phyloP scores from a whole-genome alignment of 305 asterid species.

The Galium porrigens region DNA sequence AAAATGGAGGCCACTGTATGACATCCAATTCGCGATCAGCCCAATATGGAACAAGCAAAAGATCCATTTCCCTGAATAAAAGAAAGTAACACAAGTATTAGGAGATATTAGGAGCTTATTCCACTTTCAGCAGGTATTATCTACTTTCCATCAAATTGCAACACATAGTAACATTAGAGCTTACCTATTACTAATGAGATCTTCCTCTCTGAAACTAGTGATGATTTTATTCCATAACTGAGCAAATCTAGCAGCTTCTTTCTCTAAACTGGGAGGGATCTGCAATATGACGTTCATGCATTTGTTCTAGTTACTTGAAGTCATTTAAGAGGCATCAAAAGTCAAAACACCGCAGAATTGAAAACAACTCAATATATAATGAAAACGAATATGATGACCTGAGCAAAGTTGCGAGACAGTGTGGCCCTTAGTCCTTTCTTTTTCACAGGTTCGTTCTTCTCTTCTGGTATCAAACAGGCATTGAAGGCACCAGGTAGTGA shows the following conservation, averaged over 20 bases:
- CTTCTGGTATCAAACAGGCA: constrained; percentile 78
- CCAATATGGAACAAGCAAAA: constrained; percentile 98
- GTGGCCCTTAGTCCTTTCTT: constrained; percentile 94
- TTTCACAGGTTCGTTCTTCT: constrained; percentile 53
- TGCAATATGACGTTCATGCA: constrained; percentile 23
- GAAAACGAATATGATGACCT: constrained; percentile 28
- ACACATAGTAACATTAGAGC: not conserved
- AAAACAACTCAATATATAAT: not conserved
- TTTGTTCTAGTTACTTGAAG: not conserved
- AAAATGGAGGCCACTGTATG: constrained; percentile 96
- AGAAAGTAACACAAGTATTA: constrained; percentile 17
- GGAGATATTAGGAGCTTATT: constrained; percentile 1
- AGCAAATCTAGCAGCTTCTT: constrained; percentile 94
- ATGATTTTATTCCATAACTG: constrained; percentile 96
- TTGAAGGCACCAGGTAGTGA: constrained; percentile 90
- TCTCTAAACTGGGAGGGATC: constrained; percentile 76
- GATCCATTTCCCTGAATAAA: constrained; percentile 78
- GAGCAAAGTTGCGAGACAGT: constrained; percentile 68
- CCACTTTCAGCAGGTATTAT: not conserved
- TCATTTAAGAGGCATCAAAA: not conserved
- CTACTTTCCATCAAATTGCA: not conserved
- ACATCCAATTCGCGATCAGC: constrained; percentile 91
- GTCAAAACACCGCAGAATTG: not conserved
- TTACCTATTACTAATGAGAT: constrained; percentile 83
- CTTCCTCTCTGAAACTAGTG: constrained; percentile 96